Percentiles rank a stretch among this genome's conserved stretches.
phyloP scores from a whole-genome alignment of 768 basidiomycete genomes.

The Collybiopsis confluens region DNA sequence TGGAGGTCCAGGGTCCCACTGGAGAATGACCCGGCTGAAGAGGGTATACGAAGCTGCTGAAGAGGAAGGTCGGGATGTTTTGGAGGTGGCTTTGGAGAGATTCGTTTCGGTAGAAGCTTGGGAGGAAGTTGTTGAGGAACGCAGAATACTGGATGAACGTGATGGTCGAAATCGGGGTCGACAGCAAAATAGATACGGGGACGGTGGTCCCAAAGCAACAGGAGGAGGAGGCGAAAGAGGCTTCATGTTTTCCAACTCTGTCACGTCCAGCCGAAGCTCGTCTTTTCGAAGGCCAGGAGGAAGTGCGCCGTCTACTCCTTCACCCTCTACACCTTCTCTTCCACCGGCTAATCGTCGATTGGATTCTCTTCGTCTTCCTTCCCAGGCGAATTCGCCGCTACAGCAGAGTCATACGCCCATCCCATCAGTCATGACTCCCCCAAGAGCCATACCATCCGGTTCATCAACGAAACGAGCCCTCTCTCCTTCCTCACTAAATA shows the following conservation, averaged over 20 bases:
- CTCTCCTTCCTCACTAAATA: constrained; percentile 82
- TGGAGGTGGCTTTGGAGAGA: constrained; percentile 82
- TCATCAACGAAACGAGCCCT: constrained; percentile 41
- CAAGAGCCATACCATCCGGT: constrained; percentile 17
- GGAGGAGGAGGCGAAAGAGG: constrained; percentile 45
- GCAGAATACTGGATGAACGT: constrained; percentile 80
- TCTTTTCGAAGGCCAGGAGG: constrained; percentile 85
- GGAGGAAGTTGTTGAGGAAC: constrained; percentile 85
- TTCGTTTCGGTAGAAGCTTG: constrained; percentile 85
- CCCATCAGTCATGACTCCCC: constrained; percentile 86
- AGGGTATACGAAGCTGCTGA: constrained; percentile 87
- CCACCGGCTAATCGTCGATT: constrained; percentile 46
- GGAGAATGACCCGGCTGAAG: constrained; percentile 97
- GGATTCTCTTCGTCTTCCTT: constrained; percentile 59
- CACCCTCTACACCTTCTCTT: constrained; percentile 35
- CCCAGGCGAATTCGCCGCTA: constrained; percentile 55
- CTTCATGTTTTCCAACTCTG: constrained; percentile 72
- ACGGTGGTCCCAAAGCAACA: too few relatives aligned
- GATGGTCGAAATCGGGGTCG: constrained; percentile 40
- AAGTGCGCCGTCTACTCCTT: constrained; percentile 57
- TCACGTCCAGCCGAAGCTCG: constrained; percentile 71
- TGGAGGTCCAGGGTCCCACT: constrained; percentile 89
- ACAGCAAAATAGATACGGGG: constrained; percentile 29
- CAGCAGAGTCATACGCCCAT: constrained; percentile 76
- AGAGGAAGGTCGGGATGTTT: constrained; percentile 70